Evolutionary conservation across 345 rosid species (phyloP), one percentile per base, ranked within the genome.

Genomic region (Rhodamnia rubescens): DNA sequence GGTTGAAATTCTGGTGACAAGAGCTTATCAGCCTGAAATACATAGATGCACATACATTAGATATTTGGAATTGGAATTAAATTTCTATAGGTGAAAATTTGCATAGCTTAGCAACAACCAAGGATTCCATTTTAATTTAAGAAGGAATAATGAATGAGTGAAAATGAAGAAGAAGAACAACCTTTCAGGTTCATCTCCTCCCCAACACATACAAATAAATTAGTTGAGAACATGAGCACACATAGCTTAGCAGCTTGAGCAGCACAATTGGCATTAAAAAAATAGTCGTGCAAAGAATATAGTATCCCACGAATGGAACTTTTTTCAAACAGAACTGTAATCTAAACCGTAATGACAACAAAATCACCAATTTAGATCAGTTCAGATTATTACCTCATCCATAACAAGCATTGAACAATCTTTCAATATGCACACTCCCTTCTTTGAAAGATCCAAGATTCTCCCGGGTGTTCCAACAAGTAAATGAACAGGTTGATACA

Each of bases 391-490:
- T 82, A 92, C 99, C 99, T 98, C 99, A 91, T 98, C 99, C 99
- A 98, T 91, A 64, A 96, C 99, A 88, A 98, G 99, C 99, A 98
- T 92, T 53, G 94, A 88, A 87, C 99, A 96, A 90, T 98, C 94
- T 90, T 98, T 98, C 95, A 98, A 90, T 89, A 95, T 88, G 90
- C 99, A 98, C 53, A 98, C 93, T 42, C 99, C 99, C 89, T 96
- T 98, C 88, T 93, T 98, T 2, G 99, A 90, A 89, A 98, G 99
- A 92, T 98, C 99, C 52, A 98, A 87, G 84, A 96, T 96, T 89
- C 99, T 95, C 89, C 99, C 99, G 42, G 99, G 99, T 85, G 99
- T 98, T 84, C 99, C 99, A 90, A 98, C 99, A 83, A 98, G 94
- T 16, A 98, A 91, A 92, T 98, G 99, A 2, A 98, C 99, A 32